Evolutionary conservation across 2,329 filamentous ascomycete species (phyloP).

Genomic region (Neopestalotiopsis sp.): DNA sequence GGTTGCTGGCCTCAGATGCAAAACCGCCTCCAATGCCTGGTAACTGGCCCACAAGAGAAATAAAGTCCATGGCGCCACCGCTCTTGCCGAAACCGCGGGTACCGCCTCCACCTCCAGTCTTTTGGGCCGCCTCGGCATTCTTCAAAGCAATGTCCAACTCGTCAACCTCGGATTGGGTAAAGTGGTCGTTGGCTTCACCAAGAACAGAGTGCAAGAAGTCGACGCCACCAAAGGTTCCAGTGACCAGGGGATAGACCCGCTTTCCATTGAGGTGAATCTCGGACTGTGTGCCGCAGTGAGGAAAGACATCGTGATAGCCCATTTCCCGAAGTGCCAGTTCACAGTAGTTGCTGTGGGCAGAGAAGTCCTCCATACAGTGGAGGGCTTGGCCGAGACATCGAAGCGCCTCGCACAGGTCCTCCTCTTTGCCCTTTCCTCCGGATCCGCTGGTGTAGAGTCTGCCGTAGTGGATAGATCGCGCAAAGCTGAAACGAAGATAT

Average conservation of each 20-base stretch:
- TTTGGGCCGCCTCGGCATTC: slow-evolving; percentile 62
- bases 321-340: slow-evolving; percentile 78
- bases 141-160: slow-evolving; percentile 78
- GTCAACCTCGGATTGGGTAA: slow-evolving; percentile 84
- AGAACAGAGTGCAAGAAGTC: slow-evolving; percentile 83
- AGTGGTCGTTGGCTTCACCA: slow-evolving; percentile 80
- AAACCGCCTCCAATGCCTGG: slow-evolving; percentile 72
- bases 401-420: slow-evolving; percentile 80
- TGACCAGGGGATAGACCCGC: slow-evolving; percentile 75
- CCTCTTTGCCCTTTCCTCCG: slow-evolving; percentile 67
- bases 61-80: slow-evolving; percentile 61
- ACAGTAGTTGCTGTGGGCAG: slow-evolving; percentile 83
- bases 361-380: slow-evolving; percentile 80
- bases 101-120: slow-evolving; percentile 40
- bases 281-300: slow-evolving; percentile 72
- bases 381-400: slow-evolving; percentile 77
- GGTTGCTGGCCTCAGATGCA: slow-evolving; percentile 66
- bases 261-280: slow-evolving; percentile 71
- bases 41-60: slow-evolving; percentile 75
- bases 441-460: slow-evolving; percentile 74
- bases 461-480: slow-evolving; percentile 77
- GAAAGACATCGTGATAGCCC: slow-evolving; percentile 70
- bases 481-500: slow-evolving; percentile 79
- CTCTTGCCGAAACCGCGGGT: slow-evolving; percentile 48
- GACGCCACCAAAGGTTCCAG: slow-evolving; percentile 78